Conservation (phyloP, 2,329 filamentous ascomycete species). For the Penicillium sp. region DNA sequence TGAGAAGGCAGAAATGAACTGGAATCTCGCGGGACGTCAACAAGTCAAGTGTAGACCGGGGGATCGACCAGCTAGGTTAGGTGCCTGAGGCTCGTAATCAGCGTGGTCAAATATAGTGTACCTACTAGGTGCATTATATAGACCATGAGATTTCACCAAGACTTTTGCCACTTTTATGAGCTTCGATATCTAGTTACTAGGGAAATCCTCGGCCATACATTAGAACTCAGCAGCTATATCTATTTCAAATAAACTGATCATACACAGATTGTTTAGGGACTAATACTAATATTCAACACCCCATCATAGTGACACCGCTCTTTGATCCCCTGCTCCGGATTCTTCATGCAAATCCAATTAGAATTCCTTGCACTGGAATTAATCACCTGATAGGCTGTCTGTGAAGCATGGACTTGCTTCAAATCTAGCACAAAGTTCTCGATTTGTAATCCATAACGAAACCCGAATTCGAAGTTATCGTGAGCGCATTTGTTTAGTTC, state of each 20-base stretch:
- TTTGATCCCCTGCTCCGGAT: neutral
- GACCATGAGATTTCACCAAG: neutral
- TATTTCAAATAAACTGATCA: neutral
- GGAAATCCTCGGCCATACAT: neutral
- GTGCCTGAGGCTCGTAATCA: neutral
- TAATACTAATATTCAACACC: slow-evolving; percentile 2
- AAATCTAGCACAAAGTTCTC: slow-evolving; percentile 10
- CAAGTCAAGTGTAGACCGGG: neutral
- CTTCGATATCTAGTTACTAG: neutral
- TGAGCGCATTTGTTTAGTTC: slow-evolving; percentile 5
- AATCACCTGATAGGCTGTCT: slow-evolving; percentile 2
- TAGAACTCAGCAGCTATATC: neutral
- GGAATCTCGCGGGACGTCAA: neutral
- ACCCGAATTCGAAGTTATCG: slow-evolving; percentile 11
- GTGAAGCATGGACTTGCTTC: neutral
- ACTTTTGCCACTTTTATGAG: neutral
- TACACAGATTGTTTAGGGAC: neutral
- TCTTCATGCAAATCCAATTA: slow-evolving; percentile 4
- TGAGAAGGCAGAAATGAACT: neutral
- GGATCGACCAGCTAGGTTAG: neutral
- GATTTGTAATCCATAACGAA: slow-evolving; percentile 16
- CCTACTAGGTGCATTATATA: neutral
- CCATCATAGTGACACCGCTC: slow-evolving; percentile 8
- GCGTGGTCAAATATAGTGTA: neutral
- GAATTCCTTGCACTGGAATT: slow-evolving; percentile 4